Conservation (phyloP, 2,329 filamentous ascomycete species). For the Ophiocordyceps camponoti-floridani region DNA sequence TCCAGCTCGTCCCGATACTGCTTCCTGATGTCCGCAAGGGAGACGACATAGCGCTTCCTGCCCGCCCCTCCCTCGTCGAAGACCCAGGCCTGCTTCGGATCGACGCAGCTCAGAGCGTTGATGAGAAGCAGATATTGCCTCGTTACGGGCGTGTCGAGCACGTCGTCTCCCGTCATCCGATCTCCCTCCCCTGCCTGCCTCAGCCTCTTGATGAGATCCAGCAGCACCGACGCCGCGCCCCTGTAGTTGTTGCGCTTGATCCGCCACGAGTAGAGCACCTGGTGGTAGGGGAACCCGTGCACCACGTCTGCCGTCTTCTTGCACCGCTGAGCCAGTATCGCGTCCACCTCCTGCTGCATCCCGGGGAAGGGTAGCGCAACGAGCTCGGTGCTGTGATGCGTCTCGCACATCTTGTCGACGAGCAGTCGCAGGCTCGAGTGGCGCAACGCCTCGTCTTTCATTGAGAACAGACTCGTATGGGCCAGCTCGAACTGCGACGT, state of each 20-base stretch:
- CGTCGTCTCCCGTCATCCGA: conserved; percentile 33
- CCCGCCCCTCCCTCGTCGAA: conserved; percentile 20
- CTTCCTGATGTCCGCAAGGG: conserved; percentile 67
- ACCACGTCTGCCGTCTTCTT: conserved; percentile 48
- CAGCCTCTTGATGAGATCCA: conserved; percentile 46
- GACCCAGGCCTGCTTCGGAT: conserved; percentile 66
- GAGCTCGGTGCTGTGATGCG: conserved; percentile 46
- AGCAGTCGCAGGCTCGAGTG: conserved; percentile 54
- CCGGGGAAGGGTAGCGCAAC: conserved; percentile 63
- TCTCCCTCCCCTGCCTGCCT: conserved; percentile 40
- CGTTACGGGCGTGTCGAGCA: conserved; percentile 45
- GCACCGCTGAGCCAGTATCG: conserved; percentile 55
- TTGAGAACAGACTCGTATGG: conserved; percentile 58
- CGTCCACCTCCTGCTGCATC: conserved; percentile 63
- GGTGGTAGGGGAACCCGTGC: conserved; percentile 62
- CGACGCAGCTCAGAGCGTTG: conserved; percentile 78
- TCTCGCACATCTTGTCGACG: conserved; percentile 49
- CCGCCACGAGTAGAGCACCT: conserved; percentile 82
- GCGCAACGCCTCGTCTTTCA: conserved; percentile 55
- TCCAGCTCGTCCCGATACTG: conserved; percentile 87
- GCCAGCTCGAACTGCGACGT: conserved; percentile 69
- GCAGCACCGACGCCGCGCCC: conserved; percentile 47
- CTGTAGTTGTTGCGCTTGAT: conserved; percentile 74
- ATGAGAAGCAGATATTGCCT: conserved; percentile 80
- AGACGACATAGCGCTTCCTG: conserved; percentile 60